Evolutionary conservation across 805 yeast genomes (phyloP).

Genomic region (Starmera quercuum): DNA sequence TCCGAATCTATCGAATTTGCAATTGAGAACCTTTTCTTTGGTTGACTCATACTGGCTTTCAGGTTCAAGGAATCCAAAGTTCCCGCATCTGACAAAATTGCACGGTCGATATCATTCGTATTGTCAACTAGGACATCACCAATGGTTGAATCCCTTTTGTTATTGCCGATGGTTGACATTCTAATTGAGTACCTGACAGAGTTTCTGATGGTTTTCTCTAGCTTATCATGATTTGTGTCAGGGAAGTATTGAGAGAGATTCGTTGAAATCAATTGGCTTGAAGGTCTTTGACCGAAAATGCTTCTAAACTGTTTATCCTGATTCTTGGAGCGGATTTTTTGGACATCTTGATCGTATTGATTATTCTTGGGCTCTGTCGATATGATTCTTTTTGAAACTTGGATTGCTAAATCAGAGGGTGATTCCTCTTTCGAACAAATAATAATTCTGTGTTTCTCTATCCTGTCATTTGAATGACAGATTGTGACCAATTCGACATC

Average conservation of each 20-base stretch:
- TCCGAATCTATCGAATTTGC: constrained; percentile 16
- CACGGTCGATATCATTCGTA: constrained; percentile 47
- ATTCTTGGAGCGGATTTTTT: constrained; percentile 14
- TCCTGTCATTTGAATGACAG: constrained; percentile 66
- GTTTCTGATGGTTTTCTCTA: constrained; percentile 75
- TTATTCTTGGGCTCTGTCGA: constrained; percentile 14
- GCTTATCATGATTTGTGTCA: constrained; percentile 58
- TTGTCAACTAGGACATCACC: constrained; percentile 58
- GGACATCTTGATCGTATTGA: constrained; percentile 2
- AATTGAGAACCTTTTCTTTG: constrained; percentile 18
- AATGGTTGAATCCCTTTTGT: constrained; percentile 37
- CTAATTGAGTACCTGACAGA: constrained; percentile 76
- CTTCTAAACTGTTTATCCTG: constrained; percentile 23
- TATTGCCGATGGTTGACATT: constrained; percentile 28
- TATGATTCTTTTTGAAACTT: constrained; percentile 38
- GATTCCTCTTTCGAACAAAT: constrained; percentile 55
- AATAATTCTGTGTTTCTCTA: constrained; percentile 62
- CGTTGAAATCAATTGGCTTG: constrained; percentile 84
- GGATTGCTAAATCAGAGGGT: constrained; percentile 57
- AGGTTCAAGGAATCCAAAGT: constrained; percentile 22
- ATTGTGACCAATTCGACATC: constrained; percentile 79
- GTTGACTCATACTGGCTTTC: constrained; percentile 22
- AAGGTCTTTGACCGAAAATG: constrained; percentile 84
- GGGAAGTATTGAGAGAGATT: constrained; percentile 91
- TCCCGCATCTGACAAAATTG: constrained; percentile 22